These are phyloP conservation scores for Penicillium dipodomyicola DNA, from an alignment of 495 filamentous ascomycete species.

Conservation along the genomic window DNA sequence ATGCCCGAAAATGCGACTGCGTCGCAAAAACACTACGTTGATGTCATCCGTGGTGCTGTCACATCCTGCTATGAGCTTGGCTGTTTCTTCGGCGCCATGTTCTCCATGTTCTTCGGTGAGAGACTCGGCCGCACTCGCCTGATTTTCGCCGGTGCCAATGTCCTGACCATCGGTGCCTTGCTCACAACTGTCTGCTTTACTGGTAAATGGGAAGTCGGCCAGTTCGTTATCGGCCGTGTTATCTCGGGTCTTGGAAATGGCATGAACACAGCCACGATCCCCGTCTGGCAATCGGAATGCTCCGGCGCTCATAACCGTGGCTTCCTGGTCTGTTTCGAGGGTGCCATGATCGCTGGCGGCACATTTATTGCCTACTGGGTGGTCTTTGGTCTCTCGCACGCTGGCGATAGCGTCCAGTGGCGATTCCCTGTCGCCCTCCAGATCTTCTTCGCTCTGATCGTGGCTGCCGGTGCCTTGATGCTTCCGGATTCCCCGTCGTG, in stretches of 20 bases:
- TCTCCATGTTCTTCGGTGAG: constrained; percentile 49
- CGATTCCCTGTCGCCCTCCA: constrained; percentile 50
- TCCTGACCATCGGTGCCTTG: constrained; percentile 52
- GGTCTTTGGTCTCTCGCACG: constrained; percentile 45
- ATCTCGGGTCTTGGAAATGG: constrained; percentile 44
- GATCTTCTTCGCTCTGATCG: constrained; percentile 37
- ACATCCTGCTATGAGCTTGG: constrained; percentile 56
- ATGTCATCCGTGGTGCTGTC: constrained; percentile 33
- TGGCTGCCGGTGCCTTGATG: constrained; percentile 26
- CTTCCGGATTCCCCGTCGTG: constrained; percentile 37
- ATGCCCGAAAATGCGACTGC: constrained; percentile 10
- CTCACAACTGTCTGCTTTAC: constrained; percentile 47
- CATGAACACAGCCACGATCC: constrained; percentile 39
- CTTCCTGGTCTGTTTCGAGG: constrained; percentile 34
- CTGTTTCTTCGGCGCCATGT: constrained; percentile 53
- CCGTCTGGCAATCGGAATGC: constrained; percentile 47
- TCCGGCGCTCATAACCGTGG: constrained; percentile 32
- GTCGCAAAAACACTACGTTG: constrained; percentile 12
- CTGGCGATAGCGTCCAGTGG: constrained; percentile 39
- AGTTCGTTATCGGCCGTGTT: constrained; percentile 45
- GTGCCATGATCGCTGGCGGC: constrained; percentile 34
- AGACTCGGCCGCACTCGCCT: constrained; percentile 49
- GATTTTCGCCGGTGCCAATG: constrained; percentile 43
- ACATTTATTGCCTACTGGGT: constrained; percentile 41
- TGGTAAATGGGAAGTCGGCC: constrained; percentile 28